phyloP scores from a whole-genome alignment of 164 flowering plant genomes.

The Malania oleifera region DNA sequence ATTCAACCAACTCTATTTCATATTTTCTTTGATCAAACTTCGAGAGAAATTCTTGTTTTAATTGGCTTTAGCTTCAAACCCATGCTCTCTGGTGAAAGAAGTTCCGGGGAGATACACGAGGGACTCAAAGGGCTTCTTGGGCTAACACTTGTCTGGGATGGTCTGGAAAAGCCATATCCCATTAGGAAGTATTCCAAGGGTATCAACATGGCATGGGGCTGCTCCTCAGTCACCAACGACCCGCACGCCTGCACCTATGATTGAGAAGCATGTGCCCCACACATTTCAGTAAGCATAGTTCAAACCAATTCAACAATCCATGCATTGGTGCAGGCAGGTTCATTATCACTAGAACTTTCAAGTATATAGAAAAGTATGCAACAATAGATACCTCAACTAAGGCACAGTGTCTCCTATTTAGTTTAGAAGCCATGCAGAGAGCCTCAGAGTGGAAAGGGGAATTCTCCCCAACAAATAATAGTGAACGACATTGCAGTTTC shows the following conservation, averaged over 20 bases:
- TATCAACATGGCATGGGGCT: constrained; percentile 9
- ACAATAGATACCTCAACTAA: constrained; percentile 4
- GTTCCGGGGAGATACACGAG: not conserved
- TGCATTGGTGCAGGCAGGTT: too few relatives aligned
- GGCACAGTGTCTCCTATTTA: constrained; percentile 3
- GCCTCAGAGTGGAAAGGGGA: constrained; percentile 2
- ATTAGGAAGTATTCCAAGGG: constrained; percentile 8
- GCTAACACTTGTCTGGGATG: not conserved
- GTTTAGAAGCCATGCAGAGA: constrained; percentile 1
- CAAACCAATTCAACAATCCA: too few relatives aligned
- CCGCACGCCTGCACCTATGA: constrained; percentile 6
- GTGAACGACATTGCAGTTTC: not conserved
- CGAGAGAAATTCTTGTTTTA: not conserved
- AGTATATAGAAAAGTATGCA: too few relatives aligned
- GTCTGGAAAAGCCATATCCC: constrained; percentile 3
- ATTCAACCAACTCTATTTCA: too few relatives aligned
- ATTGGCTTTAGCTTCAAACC: constrained; percentile 7
- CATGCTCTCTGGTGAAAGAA: constrained; percentile 8
- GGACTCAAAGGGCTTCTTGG: constrained; percentile 5
- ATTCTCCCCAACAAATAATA: constrained; percentile 5
- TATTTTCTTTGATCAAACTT: not conserved
- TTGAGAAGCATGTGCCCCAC: not conserved
- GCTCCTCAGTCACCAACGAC: constrained; percentile 7
- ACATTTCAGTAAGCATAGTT: not conserved
- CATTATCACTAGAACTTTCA: too few relatives aligned